These are phyloP conservation scores for Rhinocladiella mackenziei DNA, from an alignment of 2,329 filamentous ascomycete species.

Conservation along the genomic window DNA sequence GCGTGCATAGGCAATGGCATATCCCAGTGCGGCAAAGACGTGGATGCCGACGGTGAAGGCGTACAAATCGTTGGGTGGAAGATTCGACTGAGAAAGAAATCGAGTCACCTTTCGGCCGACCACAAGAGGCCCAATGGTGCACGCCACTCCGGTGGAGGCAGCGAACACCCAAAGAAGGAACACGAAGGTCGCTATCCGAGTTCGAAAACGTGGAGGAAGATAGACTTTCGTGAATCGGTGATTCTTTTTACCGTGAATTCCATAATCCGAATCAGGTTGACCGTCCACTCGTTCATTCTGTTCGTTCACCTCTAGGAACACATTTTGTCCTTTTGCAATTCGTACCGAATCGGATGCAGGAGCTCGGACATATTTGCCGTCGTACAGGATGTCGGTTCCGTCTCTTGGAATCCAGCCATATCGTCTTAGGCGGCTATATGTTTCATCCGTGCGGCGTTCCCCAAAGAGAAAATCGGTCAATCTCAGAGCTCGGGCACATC, in stretches of 20 bases:
- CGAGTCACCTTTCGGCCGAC: slow-evolving; percentile 78
- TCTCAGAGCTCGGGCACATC: slow-evolving; percentile 72
- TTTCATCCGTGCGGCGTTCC: slow-evolving; percentile 75
- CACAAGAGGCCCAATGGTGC: slow-evolving; percentile 80
- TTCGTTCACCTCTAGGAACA: slow-evolving; percentile 74
- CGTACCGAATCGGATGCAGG: slow-evolving; percentile 93
- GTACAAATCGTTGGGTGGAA: slow-evolving; percentile 89
- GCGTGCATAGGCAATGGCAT: slow-evolving; percentile 53
- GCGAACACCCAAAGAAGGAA: slow-evolving; percentile 90
- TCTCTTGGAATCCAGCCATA: slow-evolving; percentile 49
- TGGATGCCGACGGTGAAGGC: slow-evolving; percentile 91
- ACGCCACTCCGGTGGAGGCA: slow-evolving; percentile 75
- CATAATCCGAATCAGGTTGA: slow-evolving; percentile 49
- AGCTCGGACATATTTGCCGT: slow-evolving; percentile 84
- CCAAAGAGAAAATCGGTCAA: slow-evolving; percentile 93
- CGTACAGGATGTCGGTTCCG: slow-evolving; percentile 33
- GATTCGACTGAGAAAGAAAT: slow-evolving; percentile 64
- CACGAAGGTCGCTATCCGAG: slow-evolving; percentile 80
- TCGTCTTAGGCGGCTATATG: slow-evolving; percentile 48
- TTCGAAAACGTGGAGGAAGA: slow-evolving; percentile 77
- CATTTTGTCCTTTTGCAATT: slow-evolving; percentile 75
- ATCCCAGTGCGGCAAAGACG: slow-evolving; percentile 65
- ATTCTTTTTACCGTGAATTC: slow-evolving; percentile 58
- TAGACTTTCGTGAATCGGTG: slow-evolving; percentile 68
- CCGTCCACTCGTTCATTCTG: slow-evolving; percentile 63